Base-by-base conservation (phyloP, 192 early-diverging fungal species). In the Gamsiella multidivaricata region DNA sequence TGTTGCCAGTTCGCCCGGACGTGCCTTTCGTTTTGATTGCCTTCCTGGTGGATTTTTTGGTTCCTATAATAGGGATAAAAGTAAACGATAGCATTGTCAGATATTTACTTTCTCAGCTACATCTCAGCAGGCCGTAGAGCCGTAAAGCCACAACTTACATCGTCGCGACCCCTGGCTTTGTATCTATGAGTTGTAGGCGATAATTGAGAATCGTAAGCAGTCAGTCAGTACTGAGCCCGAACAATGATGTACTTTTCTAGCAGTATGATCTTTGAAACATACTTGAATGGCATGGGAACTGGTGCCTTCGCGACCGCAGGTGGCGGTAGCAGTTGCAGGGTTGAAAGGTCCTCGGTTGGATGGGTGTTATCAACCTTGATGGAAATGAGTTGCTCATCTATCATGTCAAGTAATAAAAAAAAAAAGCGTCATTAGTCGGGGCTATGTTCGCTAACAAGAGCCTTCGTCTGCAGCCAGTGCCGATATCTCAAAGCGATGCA, bases 311-410 rank as follows among this genome's bases (percentile, higher is more conserved):
- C 49, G 39, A 78, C 62, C 9, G 33, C 29, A 9, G 53, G 10
- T 12, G 74, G 74, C n/a, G 74, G 74, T 2, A 78, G 5, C 15
- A 78, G 14, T 33, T 78, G 74, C 5, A 58, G 26, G 0, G 65
- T 46, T 20, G 46, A 9, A 28, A 61, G 31, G 59, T 78, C 66
- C 25, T 78, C 74, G 0, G n/a, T 14, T 8, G 65, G 57, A 32
- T 52, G 61, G n/a, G 42, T 66, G 55, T 78, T 61, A 15, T 78
- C 74, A 22, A 78, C 20, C 33, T 78, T 66, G 50, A 78, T 0
- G 2, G 74, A 29, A 43, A 78, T 69, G 25, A 78, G 65, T 22
- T 53, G 50, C 29, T 78, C 74, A 20, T 69, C 74, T 78, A 68
- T 34, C 42, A 10, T 9, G 25, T 10, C 42, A 41, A n/a, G n/a